Evolutionary conservation across 2,329 filamentous ascomycete species (phyloP), one percentile per base, ranked within the genome.

Genomic region (Aspergillus flavus): DNA sequence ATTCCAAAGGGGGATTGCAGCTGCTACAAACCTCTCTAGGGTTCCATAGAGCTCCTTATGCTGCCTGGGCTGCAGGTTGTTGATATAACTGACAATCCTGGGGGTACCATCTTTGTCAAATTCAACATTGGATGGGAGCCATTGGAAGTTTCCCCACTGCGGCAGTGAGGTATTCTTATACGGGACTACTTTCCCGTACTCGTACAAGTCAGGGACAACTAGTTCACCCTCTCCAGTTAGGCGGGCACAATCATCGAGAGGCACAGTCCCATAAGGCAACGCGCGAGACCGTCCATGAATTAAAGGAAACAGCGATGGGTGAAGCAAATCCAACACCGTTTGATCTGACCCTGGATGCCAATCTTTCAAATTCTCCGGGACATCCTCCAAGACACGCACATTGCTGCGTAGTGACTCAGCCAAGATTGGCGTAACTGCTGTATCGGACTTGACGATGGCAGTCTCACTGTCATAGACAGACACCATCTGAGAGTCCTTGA

Each of bases 301-400:
- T 2, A 78, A 60, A 0, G 76, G 75, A 52, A 74, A 79, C 4
- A 78, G 66, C 2, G 88, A 91, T 0, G 89, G 89, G 65, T 91
- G 85, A 1, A 91, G 84, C 0, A 91, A 76, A 70, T 91, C 84
- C 0, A 89, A 80, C 0, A 91, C 87, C 62, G 83, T 83, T 0
- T 78, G 73, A 39, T 86, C 77, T 0, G 84, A 86, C 2, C 82
- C 79, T 0, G 88, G 88, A 73, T 90, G 87, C 82, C 86, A 91
- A 72, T 91, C 88, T 68, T 86, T 85, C 43, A 78, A 54, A 0
- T 76, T 45, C 3, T 85, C 84, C 2, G 61, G 46, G n/a, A 64
- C 43, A 39, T 84, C 72, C 66, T 89, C 85, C 1, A 92, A 76
- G 0, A 73, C 73, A 1, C 74, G 72, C 28, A 86, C 83, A 1